Percentiles rank a stretch among this genome's conserved stretches.
Conservation (phyloP, 2,329 filamentous ascomycete species). For the Fusarium domesticum region DNA sequence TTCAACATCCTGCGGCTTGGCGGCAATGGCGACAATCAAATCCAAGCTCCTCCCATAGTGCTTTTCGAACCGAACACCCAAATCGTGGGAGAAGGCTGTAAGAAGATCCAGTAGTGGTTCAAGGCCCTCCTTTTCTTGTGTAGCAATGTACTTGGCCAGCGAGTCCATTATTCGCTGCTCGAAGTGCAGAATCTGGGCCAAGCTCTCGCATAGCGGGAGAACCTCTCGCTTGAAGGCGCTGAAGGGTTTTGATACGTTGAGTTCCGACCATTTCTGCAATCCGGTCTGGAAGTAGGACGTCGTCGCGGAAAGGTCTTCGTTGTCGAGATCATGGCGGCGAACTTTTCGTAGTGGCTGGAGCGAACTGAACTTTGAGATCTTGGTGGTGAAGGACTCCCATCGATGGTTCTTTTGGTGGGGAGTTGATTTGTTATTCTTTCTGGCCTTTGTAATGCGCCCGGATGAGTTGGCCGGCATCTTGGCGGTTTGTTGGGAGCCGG, state of each 20-base stretch:
- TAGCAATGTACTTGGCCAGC: conserved; percentile 72
- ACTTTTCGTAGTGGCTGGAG: conserved; percentile 90
- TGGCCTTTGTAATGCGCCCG: conserved; percentile 66
- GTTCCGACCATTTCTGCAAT: conserved; percentile 83
- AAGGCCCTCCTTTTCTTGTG: conserved; percentile 73
- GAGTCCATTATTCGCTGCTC: conserved; percentile 79
- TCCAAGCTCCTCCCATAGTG: conserved; percentile 75
- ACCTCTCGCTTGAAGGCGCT: conserved; percentile 72
- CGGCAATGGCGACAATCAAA: conserved; percentile 74
- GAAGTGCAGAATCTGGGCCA: conserved; percentile 89
- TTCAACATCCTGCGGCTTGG: conserved; percentile 72
- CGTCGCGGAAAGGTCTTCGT: conserved; percentile 69
- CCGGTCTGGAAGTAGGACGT: conserved; percentile 86
- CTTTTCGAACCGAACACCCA: conserved; percentile 83
- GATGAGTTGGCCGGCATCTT: conserved; percentile 62
- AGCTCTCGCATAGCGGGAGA: conserved; percentile 76
- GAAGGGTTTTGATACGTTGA: conserved; percentile 84
- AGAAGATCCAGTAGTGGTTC: conserved; percentile 87
- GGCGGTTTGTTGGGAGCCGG: conserved; percentile 31
- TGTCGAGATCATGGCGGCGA: conserved; percentile 78
- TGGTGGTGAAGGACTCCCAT: conserved; percentile 87
- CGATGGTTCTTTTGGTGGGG: conserved; percentile 77
- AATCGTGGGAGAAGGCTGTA: conserved; percentile 89
- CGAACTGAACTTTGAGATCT: conserved; percentile 83
- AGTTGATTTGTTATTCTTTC: conserved; percentile 68